Evolutionary conservation across 2,329 filamentous ascomycete species (phyloP), one percentile per base, ranked within the genome.

Genomic region (Nothopassalora personata): DNA sequence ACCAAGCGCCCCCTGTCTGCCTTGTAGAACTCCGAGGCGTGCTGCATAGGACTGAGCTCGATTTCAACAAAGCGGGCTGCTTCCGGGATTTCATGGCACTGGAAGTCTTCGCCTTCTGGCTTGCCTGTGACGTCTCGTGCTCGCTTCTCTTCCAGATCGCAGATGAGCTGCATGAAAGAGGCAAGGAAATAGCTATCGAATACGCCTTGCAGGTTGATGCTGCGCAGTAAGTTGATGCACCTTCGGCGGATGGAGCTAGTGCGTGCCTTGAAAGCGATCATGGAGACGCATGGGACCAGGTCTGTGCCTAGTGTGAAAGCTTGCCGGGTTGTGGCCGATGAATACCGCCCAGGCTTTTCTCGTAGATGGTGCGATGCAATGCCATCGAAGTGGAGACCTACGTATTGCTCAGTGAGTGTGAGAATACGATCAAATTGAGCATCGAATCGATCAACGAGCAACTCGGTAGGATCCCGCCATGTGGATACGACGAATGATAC

Each of bases 151-250:
- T 64, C 61, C 5, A 61, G n/a, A 15, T 61, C 52, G 28, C 53
- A 54, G n/a, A 64, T 58, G 13, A 57, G 53, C 27, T 60, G 45
- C 7, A 54, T 46, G 34, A 64, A 64, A 13, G 56, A 58, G 5
- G 57, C 61, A 23, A 64, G 54, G 45, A 61, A 64, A 33, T 57
- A 56, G 31, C 50, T 56, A n/a, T 64, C 61, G 48, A 64, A 64
- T 5, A 64, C 57, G n/a, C 61, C 61, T 15, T 59, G 56, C 19
- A 64, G 48, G 28, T 64, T 61, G 31, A 64, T 61, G 46, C 48
- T 54, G 28, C 52, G 56, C 5, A 64, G 36, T 1, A 64, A 52
- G 18, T 27, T 10, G 11, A 64, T 34, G 54, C 59, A 57, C 31
- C 59, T 39, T 15, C 59, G 54, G 8, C 61, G 54, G 18, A 61